Percentiles rank a stretch among this genome's conserved stretches.
phyloP scores from a whole-genome alignment of 495 filamentous ascomycete species.

The Pseudoneurospora amorphoporcata region DNA sequence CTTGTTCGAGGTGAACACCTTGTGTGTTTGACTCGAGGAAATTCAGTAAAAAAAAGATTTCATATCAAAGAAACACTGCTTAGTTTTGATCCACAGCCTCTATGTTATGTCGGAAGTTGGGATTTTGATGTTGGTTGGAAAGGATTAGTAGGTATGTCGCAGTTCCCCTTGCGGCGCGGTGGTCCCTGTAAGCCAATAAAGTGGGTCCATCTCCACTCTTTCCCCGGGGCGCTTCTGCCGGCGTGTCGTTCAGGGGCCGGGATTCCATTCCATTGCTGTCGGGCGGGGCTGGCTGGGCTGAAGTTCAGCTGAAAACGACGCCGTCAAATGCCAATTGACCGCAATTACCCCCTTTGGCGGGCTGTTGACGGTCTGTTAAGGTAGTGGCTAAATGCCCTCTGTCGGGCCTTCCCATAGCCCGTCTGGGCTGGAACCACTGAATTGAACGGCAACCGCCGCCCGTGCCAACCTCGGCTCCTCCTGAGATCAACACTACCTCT shows the following conservation, averaged over 20 bases:
- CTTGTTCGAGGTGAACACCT: background rate
- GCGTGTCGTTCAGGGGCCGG: background rate
- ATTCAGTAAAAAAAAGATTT: background rate
- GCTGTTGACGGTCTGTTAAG: background rate
- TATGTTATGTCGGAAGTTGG: background rate
- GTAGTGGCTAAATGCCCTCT: background rate
- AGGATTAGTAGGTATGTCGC: background rate
- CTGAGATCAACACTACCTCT: background rate
- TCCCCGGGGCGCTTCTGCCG: background rate
- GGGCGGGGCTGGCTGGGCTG: background rate
- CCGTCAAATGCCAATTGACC: background rate
- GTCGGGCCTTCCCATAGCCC: background rate
- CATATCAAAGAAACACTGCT: too few species aligned
- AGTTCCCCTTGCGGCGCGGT: background rate
- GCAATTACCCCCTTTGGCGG: background rate
- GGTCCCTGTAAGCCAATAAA: background rate
- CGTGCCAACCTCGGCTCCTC: slow-evolving; percentile 5
- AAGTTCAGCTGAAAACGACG: background rate
- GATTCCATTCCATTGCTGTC: background rate
- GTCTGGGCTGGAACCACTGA: background rate
- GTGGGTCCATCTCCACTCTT: background rate
- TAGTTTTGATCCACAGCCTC: background rate
- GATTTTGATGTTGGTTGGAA: background rate
- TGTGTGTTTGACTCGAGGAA: background rate
- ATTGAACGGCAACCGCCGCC: background rate